A percentile compares a stretch with the other conserved stretches of the same genome.
Conservation (phyloP, 441 rosid species). For the Francoa sonchifolia region DNA sequence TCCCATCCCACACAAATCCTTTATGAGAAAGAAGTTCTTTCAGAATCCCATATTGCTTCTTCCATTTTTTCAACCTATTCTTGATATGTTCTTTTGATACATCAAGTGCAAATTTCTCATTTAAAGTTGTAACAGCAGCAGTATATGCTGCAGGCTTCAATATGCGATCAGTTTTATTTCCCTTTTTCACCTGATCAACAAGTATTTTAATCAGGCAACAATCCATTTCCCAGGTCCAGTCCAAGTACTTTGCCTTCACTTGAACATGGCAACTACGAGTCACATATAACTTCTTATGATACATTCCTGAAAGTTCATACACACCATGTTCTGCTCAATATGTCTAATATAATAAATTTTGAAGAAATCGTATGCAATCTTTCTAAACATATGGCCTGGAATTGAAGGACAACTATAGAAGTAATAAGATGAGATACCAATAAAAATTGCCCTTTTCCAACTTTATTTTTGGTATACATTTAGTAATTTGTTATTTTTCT, state of each 20-base stretch:
- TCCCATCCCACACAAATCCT: constrained; percentile 13
- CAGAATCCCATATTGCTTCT: constrained; percentile 5
- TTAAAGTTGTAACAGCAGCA: constrained; percentile 2
- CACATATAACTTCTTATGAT: neutral
- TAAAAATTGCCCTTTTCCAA: too few relatives aligned
- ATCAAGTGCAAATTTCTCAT: constrained; percentile 8
- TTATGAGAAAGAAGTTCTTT: constrained; percentile 7
- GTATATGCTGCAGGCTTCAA: constrained; percentile 9
- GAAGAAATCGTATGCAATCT: too few relatives aligned
- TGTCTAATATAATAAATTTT: too few relatives aligned
- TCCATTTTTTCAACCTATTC: constrained; percentile 9
- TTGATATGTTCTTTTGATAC: constrained; percentile 7
- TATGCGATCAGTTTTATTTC: constrained; percentile 4
- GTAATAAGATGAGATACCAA: too few relatives aligned
- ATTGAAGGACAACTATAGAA: too few relatives aligned
- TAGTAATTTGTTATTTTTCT: too few relatives aligned
- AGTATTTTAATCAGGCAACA: constrained; percentile 6
- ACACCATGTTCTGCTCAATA: too few relatives aligned
- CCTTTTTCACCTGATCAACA: constrained; percentile 10
- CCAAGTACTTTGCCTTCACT: constrained; percentile 6
- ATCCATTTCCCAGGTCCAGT: constrained; percentile 8
- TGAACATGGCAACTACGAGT: neutral
- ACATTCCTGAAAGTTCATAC: constrained; percentile 7
- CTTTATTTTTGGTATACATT: too few relatives aligned
- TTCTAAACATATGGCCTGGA: too few relatives aligned